Evolutionary conservation across 1,284 basidiomycete species (phyloP), one percentile per base, ranked within the genome.

Genomic region (Cryptococcus wingfieldii): DNA sequence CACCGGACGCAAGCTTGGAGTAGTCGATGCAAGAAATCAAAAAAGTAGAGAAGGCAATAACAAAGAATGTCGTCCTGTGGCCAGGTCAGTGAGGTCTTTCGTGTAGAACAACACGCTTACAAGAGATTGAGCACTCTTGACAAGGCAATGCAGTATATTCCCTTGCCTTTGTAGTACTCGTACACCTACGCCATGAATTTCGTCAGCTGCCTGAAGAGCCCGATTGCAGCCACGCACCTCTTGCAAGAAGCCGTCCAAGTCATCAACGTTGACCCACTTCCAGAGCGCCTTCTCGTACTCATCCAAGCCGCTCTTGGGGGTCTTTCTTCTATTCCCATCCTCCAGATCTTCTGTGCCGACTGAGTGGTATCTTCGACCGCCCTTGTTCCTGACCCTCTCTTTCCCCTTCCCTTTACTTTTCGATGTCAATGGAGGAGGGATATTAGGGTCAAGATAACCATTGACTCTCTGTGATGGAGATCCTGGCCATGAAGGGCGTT

Each of bases 261-360:
- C 95, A 69, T 91, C 90, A 8, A 98, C 90, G 71, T 98, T 99
- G 59, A 96, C 91, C 96, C 96, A 99, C 61, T 90, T 88, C 96
- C 96, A 99, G 44, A 98, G 74, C 0, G 95, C 95, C 63, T 85
- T 85, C 74, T 97, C 91, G 71, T 90, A 87, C 14, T 85, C 85
- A 67, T 90, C 87, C 55, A 94, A 72, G 3, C 89, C 88, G 12
- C 48, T 58, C 54, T 62, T 66, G 23, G 54, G 19, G 3, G 45
- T 28, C 54, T 38, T 38, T 50, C 18, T 55, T 60, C 50, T 14
- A 31, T 25, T 18, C 27, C 50, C 14, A 19, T 25, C 43, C 18
- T 56, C 59, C 51, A 80, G 79, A 27, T 78, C 80, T 41, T 78
- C 77, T 27, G 74, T 77, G 52, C 75, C 75, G 27, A 53, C 47